phyloP scores from a whole-genome alignment of 2,329 filamentous ascomycete species.

The Diaporthe sp. region DNA sequence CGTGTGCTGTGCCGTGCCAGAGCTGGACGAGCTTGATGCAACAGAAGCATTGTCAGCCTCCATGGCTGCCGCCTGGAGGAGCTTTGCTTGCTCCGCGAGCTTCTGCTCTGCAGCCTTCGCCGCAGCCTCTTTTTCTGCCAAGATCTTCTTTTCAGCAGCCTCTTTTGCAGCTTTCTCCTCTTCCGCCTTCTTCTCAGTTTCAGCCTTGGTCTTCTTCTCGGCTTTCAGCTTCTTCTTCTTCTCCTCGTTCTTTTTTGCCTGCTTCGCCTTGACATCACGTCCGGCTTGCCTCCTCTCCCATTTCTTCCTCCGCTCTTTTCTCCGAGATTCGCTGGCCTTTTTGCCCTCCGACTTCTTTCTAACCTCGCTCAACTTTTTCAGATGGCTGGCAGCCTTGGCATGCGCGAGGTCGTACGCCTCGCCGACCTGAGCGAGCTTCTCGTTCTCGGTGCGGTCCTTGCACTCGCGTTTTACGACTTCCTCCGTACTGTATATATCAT shows the following conservation, averaged over 20 bases:
- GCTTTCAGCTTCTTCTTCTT: slow-evolving; percentile 54
- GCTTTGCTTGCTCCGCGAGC: slow-evolving; percentile 4
- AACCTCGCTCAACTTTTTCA: slow-evolving; percentile 58
- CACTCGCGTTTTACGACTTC: slow-evolving; percentile 76
- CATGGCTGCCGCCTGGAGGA: background rate
- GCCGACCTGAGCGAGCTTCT: slow-evolving; percentile 81
- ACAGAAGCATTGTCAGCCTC: slow-evolving; percentile 41
- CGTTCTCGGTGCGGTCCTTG: slow-evolving; percentile 74
- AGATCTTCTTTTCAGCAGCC: slow-evolving; percentile 43
- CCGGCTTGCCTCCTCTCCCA: slow-evolving; percentile 54
- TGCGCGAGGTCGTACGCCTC: slow-evolving; percentile 79
- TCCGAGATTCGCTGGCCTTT: slow-evolving; percentile 58
- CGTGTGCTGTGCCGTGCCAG: slow-evolving; percentile 45
- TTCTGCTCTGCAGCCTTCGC: slow-evolving; percentile 16
- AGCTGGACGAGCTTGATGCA: slow-evolving; percentile 40
- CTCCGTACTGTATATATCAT: slow-evolving; percentile 66
- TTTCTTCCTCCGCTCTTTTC: slow-evolving; percentile 55
- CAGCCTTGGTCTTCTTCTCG: slow-evolving; percentile 52
- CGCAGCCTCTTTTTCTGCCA: slow-evolving; percentile 23
- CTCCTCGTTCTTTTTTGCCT: slow-evolving; percentile 57
- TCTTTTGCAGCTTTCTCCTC: slow-evolving; percentile 42
- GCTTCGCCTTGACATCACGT: slow-evolving; percentile 53
- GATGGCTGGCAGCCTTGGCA: slow-evolving; percentile 62
- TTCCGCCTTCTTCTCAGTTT: slow-evolving; percentile 42
- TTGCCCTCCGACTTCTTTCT: slow-evolving; percentile 63